Base-by-base conservation (phyloP, 352 stramenopile genomes). In the Globisporangium parvum region DNA sequence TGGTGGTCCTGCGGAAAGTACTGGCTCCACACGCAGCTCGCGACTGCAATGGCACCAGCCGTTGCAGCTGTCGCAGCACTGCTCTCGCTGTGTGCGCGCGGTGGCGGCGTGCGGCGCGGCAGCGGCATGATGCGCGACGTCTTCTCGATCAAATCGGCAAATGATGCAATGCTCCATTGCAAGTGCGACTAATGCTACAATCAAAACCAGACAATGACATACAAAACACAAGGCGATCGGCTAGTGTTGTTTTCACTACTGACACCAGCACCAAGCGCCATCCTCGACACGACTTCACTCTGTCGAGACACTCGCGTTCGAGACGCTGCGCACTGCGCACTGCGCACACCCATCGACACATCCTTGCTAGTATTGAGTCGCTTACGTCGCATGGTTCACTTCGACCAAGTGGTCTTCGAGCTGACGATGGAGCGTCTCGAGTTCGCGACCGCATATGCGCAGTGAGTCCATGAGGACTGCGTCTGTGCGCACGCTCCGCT, bases 1-100 rank as follows among this genome's bases (percentile, higher is more conserved):
- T 74, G 63, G 53, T 87, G 76, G 59, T 91, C 78, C 23, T 82
- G 63, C 2, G 78, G 76, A 58, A 88, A 91, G 59, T 88, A 91
- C 63, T 87, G 80, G 47, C 64, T 86, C 80, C 80, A 91, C 37
- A 91, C 80, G 57, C 74, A 72, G 41, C 73, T 91, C 6, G 80
- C 77, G 18, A 80, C 75, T 11, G 20, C 21, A 21, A 77, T 48
- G 2, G 62, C 50, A 0, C 44, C 51, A 11, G 57, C 26, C 2
- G n/a, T 35, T 21, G 42, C 42, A 45, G 46, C 35, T 9, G 54
- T 31, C 0, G 17, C 33, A 18, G 54, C 40, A 12, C 17, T 6
- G 17, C 24, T 44, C 31, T 28, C 10, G 18, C 9, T 35, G 56
- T 31, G 17, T 21, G 56, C 14, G 11, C 26, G 18, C 12, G 46